Conservation (phyloP, 768 basidiomycete genomes). For the Suillus spraguei region DNA sequence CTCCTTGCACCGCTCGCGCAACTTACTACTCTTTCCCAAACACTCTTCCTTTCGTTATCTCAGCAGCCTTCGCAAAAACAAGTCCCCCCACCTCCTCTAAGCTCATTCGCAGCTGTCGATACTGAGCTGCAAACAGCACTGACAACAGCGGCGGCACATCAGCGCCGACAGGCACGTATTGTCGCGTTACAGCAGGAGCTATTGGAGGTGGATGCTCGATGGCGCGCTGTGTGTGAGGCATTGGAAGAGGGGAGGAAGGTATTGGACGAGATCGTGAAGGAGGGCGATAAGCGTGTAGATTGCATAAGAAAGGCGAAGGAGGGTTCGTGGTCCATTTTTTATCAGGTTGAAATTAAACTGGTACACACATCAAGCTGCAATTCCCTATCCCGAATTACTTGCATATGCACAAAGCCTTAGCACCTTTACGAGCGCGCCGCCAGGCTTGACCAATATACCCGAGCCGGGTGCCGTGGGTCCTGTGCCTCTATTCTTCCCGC, state of each 20-base stretch:
- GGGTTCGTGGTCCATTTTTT: constrained; percentile 43
- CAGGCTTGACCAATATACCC: constrained; percentile 64
- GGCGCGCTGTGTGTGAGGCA: constrained; percentile 68
- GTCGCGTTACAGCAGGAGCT: constrained; percentile 75
- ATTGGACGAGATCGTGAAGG: constrained; percentile 68
- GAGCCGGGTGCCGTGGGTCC: constrained; percentile 69
- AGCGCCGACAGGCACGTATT: constrained; percentile 74
- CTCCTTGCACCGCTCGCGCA: constrained; percentile 62
- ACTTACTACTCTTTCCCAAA: constrained; percentile 66
- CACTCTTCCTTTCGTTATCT: constrained; percentile 70
- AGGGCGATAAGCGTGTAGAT: constrained; percentile 72
- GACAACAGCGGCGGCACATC: constrained; percentile 67
- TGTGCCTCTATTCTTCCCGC: constrained; percentile 83
- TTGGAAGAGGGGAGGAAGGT: constrained; percentile 69
- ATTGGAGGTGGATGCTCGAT: constrained; percentile 61
- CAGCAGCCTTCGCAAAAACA: constrained; percentile 51
- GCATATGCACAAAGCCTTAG: constrained; percentile 85
- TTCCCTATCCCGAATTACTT: constrained; percentile 82
- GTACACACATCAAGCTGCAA: constrained; percentile 51
- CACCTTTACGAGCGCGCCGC: constrained; percentile 86
- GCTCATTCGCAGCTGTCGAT: constrained; percentile 49
- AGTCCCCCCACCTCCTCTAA: constrained; percentile 58
- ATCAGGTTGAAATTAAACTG: constrained; percentile 5
- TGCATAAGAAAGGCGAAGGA: constrained; percentile 73
- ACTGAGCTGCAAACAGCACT: constrained; percentile 67